Percentiles rank a stretch among this genome's conserved stretches.
Conservation (phyloP, 331 rosid genomes). For the Dryas integrifolia region DNA sequence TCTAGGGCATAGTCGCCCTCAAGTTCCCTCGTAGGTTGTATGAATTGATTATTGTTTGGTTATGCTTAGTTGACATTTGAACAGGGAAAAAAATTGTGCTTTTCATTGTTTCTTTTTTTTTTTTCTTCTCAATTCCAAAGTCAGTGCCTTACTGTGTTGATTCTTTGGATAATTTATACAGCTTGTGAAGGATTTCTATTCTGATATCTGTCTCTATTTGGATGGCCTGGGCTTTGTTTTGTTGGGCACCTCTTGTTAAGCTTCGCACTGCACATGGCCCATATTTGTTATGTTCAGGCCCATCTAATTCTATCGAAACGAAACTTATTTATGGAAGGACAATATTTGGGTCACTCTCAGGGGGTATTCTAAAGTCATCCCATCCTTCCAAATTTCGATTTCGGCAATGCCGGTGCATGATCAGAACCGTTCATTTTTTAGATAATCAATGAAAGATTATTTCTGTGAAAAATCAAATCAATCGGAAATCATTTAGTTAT, state of each 20-base stretch:
- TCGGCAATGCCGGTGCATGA: no score
- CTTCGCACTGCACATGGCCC: neutral
- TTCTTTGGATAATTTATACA: slow-evolving; percentile 6
- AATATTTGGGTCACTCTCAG: no score
- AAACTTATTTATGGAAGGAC: no score
- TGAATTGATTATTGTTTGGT: neutral
- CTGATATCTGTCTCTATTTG: neutral
- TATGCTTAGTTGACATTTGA: neutral
- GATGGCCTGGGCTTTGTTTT: neutral
- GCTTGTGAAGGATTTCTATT: neutral
- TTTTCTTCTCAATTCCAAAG: neutral
- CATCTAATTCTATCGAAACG: no score
- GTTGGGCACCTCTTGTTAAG: neutral
- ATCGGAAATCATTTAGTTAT: no score
- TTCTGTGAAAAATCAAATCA: no score
- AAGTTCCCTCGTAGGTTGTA: neutral
- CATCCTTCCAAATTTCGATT: no score
- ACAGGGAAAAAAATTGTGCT: neutral
- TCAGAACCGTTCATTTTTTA: no score
- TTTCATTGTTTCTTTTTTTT: neutral
- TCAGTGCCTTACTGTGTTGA: neutral
- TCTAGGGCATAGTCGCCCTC: neutral
- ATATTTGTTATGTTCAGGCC: no score
- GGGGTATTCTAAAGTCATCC: no score
- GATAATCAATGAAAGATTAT: no score